phyloP scores from a whole-genome alignment of 129 eudicot genomes.

The Arctium minus region DNA sequence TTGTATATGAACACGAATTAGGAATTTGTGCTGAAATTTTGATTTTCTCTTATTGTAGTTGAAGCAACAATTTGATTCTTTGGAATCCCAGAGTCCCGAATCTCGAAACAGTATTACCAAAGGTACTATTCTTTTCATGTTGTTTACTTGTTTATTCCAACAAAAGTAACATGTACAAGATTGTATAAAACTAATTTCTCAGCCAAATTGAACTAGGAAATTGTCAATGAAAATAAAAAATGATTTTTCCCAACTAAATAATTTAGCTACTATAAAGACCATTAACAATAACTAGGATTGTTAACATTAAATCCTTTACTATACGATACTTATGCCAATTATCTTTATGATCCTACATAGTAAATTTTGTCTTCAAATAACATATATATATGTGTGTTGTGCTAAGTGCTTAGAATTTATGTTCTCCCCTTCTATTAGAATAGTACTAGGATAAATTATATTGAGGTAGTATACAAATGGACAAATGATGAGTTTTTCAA shows the following conservation, averaged over 20 bases:
- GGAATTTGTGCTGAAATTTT: background rate
- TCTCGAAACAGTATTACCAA: slow-evolving; percentile 15
- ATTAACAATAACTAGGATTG: background rate
- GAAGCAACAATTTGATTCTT: slow-evolving; percentile 29
- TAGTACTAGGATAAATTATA: background rate
- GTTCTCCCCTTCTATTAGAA: background rate
- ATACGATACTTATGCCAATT: background rate
- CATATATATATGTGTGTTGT: background rate
- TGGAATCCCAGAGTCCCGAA: slow-evolving; percentile 25
- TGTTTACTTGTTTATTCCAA: background rate
- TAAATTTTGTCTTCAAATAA: background rate
- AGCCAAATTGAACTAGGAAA: background rate
- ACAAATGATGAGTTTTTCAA: background rate
- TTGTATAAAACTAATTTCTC: background rate
- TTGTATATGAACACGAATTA: too few species aligned
- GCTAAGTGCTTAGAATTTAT: background rate
- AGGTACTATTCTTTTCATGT: background rate
- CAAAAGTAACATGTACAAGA: background rate
- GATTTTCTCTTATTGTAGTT: background rate
- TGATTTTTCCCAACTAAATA: background rate
- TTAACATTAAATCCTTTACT: background rate
- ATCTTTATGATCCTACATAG: background rate
- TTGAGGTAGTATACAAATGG: background rate
- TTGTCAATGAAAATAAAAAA: background rate
- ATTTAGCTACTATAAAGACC: too few species aligned